phyloP scores from a whole-genome alignment of 768 basidiomycete genomes.

The Tulasnella sp. region DNA sequence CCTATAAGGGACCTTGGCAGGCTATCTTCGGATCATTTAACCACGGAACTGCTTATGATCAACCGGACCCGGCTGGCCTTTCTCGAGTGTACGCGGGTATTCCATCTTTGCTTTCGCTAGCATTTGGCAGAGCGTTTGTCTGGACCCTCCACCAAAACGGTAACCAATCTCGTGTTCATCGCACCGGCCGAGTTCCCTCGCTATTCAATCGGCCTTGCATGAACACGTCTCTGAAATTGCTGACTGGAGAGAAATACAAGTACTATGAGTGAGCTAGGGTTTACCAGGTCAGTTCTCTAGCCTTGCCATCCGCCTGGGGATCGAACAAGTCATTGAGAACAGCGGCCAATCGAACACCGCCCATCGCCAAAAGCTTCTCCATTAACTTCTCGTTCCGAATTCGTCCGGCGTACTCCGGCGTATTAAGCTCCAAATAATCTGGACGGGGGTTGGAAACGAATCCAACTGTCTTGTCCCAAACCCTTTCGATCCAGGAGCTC shows the following conservation, averaged over 20 bases:
- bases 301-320: slow-evolving; percentile 16
- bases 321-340: slow-evolving; percentile 71
- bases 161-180: too few species aligned
- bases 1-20: too few species aligned
- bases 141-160: too few species aligned
- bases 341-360: slow-evolving; percentile 77
- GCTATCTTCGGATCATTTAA: too few species aligned
- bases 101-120: too few species aligned
- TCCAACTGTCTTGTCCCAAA: slow-evolving; percentile 39
- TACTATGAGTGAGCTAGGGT: not conserved
- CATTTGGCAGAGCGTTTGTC: too few species aligned
- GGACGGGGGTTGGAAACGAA: slow-evolving; percentile 23
- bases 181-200: too few species aligned
- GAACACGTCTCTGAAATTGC: not conserved
- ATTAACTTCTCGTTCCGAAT: slow-evolving; percentile 66
- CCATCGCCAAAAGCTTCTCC: slow-evolving; percentile 79
- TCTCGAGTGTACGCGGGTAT: too few species aligned
- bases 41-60: too few species aligned
- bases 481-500: not conserved
- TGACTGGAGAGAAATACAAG: not conserved
- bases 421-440: slow-evolving; percentile 67
- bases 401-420: slow-evolving; percentile 67
- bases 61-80: too few species aligned
- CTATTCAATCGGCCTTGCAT: not conserved
- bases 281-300: not conserved